Conservation (phyloP, 768 basidiomycete species). For the Lactarius vividus region DNA sequence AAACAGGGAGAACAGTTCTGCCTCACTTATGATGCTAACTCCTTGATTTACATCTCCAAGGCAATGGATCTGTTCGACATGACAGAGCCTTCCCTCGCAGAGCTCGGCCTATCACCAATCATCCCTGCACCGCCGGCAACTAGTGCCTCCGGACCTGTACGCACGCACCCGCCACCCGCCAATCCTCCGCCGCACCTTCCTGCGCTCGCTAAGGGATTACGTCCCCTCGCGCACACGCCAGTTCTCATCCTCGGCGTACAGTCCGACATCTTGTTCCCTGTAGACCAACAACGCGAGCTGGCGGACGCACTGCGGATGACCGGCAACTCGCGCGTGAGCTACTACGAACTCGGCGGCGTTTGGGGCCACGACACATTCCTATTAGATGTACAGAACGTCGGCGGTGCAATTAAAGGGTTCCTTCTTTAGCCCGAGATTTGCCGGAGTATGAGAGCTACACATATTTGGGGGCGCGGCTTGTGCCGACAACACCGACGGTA, state of each 20-base stretch:
- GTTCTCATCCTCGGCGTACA: constrained; percentile 90
- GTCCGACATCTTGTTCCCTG: constrained; percentile 93
- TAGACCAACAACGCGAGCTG: constrained; percentile 95
- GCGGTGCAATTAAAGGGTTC: constrained; percentile 89
- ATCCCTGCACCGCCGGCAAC: constrained; percentile 29
- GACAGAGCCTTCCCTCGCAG: constrained; percentile 70
- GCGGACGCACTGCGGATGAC: constrained; percentile 89
- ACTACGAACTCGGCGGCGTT: constrained; percentile 98
- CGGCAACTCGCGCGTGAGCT: constrained; percentile 86
- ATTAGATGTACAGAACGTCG: constrained; percentile 87
- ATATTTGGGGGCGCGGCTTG: background rate
- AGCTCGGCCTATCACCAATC: constrained; percentile 53
- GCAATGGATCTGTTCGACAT: constrained; percentile 99
- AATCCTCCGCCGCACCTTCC: constrained; percentile 74
- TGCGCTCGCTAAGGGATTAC: constrained; percentile 74
- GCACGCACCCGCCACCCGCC: constrained; percentile 67
- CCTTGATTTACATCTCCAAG: constrained; percentile 96
- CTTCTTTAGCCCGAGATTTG: constrained; percentile 44
- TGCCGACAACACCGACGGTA: background rate
- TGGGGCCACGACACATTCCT: constrained; percentile 99
- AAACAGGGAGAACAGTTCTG: constrained; percentile 91
- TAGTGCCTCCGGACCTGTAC: constrained; percentile 39
- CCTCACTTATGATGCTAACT: constrained; percentile 98
- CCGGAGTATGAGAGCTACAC: background rate
- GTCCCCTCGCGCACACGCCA: constrained; percentile 72